Percentiles rank a stretch among this genome's conserved stretches.
Evolutionary conservation across 2,329 filamentous ascomycete species (phyloP).

Genomic region (Beauveria sp.): DNA sequence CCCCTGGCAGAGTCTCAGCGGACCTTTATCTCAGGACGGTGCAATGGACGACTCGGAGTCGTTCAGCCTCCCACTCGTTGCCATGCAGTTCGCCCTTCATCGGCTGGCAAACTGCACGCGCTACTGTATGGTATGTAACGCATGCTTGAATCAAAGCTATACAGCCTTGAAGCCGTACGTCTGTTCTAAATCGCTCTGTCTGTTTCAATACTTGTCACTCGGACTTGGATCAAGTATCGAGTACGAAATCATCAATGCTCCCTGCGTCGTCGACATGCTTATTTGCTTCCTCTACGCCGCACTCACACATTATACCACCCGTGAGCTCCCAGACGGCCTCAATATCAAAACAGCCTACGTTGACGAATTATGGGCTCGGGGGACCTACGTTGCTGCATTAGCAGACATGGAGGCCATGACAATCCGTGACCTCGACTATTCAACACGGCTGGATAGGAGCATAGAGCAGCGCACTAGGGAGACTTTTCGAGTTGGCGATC

Average conservation of each 20-base stretch:
- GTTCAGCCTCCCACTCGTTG: slow-evolving; percentile 45
- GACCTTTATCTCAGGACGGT: slow-evolving; percentile 22
- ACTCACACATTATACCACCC: slow-evolving; percentile 31
- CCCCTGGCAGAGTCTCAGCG: background rate
- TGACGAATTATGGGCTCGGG: slow-evolving; percentile 1
- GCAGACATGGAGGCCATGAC: background rate
- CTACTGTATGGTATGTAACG: slow-evolving; percentile 81
- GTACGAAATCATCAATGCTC: slow-evolving; percentile 71
- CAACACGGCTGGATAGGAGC: background rate
- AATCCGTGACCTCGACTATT: background rate
- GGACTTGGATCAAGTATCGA: slow-evolving; percentile 81
- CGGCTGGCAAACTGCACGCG: slow-evolving; percentile 76
- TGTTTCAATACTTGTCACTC: slow-evolving; percentile 84
- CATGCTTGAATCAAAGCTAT: slow-evolving; percentile 55
- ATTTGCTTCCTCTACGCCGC: slow-evolving; percentile 72
- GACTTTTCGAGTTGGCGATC: background rate
- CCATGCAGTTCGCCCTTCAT: slow-evolving; percentile 69
- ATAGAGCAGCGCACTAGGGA: background rate
- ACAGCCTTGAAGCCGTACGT: slow-evolving; percentile 72
- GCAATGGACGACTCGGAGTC: slow-evolving; percentile 22
- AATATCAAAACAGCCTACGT: slow-evolving; percentile 25
- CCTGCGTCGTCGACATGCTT: slow-evolving; percentile 76
- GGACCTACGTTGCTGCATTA: background rate
- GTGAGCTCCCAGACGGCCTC: slow-evolving; percentile 38
- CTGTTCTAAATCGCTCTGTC: slow-evolving; percentile 65